These are phyloP conservation scores for Capsicum pubescens DNA, from an alignment of 257 asterid species.

Conservation along the genomic window DNA sequence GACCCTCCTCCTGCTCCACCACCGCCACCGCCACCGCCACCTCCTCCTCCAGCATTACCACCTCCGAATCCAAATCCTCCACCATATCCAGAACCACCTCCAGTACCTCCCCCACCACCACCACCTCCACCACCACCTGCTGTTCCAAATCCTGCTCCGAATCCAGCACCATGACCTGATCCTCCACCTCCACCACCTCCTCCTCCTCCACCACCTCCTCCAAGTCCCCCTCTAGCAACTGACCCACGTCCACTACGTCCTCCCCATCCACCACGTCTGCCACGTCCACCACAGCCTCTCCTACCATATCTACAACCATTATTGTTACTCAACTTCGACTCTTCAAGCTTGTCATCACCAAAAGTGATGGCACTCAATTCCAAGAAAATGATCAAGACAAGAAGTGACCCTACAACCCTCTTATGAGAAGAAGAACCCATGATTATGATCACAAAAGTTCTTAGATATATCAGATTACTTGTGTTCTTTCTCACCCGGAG, in stretches of 20 bases:
- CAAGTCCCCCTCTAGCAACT: slow-evolving; percentile 27
- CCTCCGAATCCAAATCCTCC: slow-evolving; percentile 36
- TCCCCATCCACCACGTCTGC: not conserved
- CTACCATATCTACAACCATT: slow-evolving; percentile 39
- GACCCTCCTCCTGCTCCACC: slow-evolving; percentile 38
- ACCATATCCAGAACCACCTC: slow-evolving; percentile 34
- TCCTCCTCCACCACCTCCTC: not conserved
- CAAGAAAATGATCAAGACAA: slow-evolving; percentile 36
- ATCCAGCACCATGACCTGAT: slow-evolving; percentile 35
- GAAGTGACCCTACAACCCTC: slow-evolving; percentile 29
- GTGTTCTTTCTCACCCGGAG: not conserved
- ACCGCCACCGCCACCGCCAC: slow-evolving; percentile 35
- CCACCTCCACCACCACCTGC: slow-evolving; percentile 34
- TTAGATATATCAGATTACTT: not conserved
- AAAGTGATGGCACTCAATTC: slow-evolving; percentile 34
- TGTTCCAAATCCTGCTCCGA: slow-evolving; percentile 34
- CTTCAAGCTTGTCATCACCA: slow-evolving; percentile 37
- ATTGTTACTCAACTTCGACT: slow-evolving; percentile 36
- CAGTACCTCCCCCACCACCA: slow-evolving; percentile 32
- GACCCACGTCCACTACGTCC: slow-evolving; percentile 26
- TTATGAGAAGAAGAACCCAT: slow-evolving; percentile 38
- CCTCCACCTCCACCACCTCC: slow-evolving; percentile 37
- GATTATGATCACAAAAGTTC: not conserved
- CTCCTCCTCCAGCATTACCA: slow-evolving; percentile 36
- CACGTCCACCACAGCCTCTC: slow-evolving; percentile 34